These are phyloP conservation scores for Fusarium ambrosium DNA, from an alignment of 2,329 filamentous ascomycete species.

Conservation along the genomic window DNA sequence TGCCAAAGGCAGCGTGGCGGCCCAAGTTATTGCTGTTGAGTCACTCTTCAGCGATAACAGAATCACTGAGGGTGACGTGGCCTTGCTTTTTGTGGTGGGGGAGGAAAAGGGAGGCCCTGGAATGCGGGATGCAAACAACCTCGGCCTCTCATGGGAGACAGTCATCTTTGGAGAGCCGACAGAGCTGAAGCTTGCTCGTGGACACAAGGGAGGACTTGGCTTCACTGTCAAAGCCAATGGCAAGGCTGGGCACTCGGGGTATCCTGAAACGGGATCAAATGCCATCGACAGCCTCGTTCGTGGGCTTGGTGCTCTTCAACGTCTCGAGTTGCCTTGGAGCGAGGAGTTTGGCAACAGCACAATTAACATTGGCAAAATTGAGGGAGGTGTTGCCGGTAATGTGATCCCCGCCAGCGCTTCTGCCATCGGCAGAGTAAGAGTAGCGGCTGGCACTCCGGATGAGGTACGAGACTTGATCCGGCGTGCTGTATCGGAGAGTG, in stretches of 20 bases:
- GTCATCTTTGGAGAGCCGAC: conserved; percentile 82
- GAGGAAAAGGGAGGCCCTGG: conserved; percentile 78
- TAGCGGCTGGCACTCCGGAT: conserved; percentile 20
- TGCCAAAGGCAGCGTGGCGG: conserved; percentile 74
- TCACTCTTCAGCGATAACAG: conserved; percentile 20
- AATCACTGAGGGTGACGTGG: conserved; percentile 54
- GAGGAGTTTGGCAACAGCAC: conserved; percentile 85
- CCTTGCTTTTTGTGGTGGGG: conserved; percentile 69
- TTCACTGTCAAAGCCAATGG: conserved; percentile 72
- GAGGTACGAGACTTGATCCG: not conserved
- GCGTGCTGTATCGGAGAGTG: not conserved
- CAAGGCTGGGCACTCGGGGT: conserved; percentile 83
- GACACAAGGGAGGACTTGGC: conserved; percentile 77
- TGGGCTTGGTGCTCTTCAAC: conserved; percentile 72
- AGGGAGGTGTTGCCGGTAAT: conserved; percentile 84
- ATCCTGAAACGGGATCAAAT: conserved; percentile 84
- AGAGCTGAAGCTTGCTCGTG: conserved; percentile 75
- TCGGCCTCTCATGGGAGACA: conserved; percentile 67
- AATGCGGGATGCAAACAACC: conserved; percentile 67
- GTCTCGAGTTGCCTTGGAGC: conserved; percentile 76
- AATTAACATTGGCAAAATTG: conserved; percentile 80
- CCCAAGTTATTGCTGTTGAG: conserved; percentile 75
- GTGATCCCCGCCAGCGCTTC: conserved; percentile 75
- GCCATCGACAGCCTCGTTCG: conserved; percentile 82
- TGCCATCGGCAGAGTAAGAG: conserved; percentile 1